Evolutionary conservation across 768 basidiomycete genomes (phyloP).

Genomic region (Boletus bicolor): DNA sequence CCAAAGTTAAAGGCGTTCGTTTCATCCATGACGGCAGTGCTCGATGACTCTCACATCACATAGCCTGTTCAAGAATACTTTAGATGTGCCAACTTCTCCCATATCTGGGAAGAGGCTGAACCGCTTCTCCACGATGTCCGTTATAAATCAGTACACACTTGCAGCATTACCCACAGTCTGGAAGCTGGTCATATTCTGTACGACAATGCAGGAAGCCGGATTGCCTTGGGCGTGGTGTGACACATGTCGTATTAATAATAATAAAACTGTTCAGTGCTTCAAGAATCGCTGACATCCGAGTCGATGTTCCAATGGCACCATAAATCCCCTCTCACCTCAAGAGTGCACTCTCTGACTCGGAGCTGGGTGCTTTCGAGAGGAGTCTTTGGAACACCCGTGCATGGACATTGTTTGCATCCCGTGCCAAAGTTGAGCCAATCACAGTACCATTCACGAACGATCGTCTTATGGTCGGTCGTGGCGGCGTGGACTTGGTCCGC

Average conservation of each 20-base stretch:
- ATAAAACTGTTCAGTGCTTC: background rate
- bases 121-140: background rate
- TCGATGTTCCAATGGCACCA: too few species aligned
- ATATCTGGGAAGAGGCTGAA: background rate
- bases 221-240: background rate
- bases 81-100: conserved; percentile 1
- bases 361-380: background rate
- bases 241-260: too few species aligned
- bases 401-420: too few species aligned
- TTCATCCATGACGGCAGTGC: background rate
- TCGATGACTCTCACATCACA: background rate
- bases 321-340: too few species aligned
- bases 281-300: background rate
- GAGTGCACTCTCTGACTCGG: background rate
- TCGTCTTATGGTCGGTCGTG: too few species aligned
- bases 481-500: too few species aligned
- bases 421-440: too few species aligned
- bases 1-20: too few species aligned
- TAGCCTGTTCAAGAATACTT: background rate
- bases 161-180: background rate
- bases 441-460: too few species aligned
- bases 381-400: too few species aligned
- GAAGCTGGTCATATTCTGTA: background rate
- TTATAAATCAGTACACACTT: background rate
- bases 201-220: background rate